phyloP scores from a whole-genome alignment of 1,284 basidiomycete species.

The Coniophora puteana region DNA sequence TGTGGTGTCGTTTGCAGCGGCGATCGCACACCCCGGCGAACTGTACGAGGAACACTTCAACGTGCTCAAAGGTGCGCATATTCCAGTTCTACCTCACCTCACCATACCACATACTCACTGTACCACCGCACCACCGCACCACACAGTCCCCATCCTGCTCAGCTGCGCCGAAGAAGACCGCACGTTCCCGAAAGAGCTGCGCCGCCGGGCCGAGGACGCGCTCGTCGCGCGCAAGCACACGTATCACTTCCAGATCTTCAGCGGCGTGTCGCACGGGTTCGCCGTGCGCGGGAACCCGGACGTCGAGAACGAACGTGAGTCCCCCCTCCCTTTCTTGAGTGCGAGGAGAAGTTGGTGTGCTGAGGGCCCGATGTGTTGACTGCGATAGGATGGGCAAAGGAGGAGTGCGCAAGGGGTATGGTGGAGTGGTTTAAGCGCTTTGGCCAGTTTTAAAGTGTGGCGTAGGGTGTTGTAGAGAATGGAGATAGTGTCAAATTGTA shows the following conservation, averaged over 20 bases:
- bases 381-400: constrained; percentile 57
- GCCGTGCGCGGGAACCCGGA: neutral
- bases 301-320: constrained; percentile 30
- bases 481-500: too few species aligned
- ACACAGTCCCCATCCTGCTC: constrained; percentile 46
- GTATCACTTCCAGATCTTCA: constrained; percentile 1
- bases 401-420: constrained; percentile 43
- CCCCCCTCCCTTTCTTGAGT: neutral
- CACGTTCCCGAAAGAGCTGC: constrained; percentile 41
- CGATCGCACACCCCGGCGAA: constrained; percentile 49
- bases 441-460: too few species aligned
- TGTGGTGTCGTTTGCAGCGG: constrained; percentile 26
- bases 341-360: constrained; percentile 25
- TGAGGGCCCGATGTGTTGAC: too few species aligned
- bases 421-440: constrained; percentile 41
- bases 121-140: too few species aligned
- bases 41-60: constrained; percentile 45
- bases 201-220: constrained; percentile 25
- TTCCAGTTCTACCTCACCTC: neutral
- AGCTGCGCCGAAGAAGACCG: constrained; percentile 40
- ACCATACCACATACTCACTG: neutral
- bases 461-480: too few species aligned
- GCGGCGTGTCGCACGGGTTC: neutral
- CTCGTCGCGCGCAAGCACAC: neutral
- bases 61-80: constrained; percentile 37